Conservation (phyloP, 768 basidiomycete species). For the Tricholoma sp. region DNA sequence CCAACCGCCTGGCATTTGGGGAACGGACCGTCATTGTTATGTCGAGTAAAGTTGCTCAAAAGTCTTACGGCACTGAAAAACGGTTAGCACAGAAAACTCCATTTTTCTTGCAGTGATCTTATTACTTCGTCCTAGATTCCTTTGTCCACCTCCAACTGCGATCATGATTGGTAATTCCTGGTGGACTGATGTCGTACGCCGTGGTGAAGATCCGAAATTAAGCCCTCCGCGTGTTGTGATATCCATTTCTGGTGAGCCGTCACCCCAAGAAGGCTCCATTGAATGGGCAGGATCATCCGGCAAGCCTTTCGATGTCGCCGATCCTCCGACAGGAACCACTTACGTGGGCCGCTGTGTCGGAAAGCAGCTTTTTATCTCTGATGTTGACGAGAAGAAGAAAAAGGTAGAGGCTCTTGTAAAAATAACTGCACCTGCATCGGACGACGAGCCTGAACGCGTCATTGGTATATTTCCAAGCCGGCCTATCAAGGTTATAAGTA, state of each 20-base stretch:
- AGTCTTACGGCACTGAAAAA: slow-evolving; percentile 95
- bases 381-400: slow-evolving; percentile 93
- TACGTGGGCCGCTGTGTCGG: slow-evolving; percentile 92
- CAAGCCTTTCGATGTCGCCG: slow-evolving; percentile 75
- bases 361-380: slow-evolving; percentile 92
- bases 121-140: slow-evolving; percentile 49
- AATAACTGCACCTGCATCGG: slow-evolving; percentile 73
- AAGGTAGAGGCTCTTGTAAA: slow-evolving; percentile 92
- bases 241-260: slow-evolving; percentile 87
- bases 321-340: slow-evolving; percentile 77
- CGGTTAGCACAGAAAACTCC: slow-evolving; percentile 40
- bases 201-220: slow-evolving; percentile 69
- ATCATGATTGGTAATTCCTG: slow-evolving; percentile 92
- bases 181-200: slow-evolving; percentile 80
- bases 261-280: slow-evolving; percentile 78
- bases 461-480: slow-evolving; percentile 89
- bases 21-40: slow-evolving; percentile 94
- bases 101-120: slow-evolving; percentile 3
- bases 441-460: slow-evolving; percentile 76
- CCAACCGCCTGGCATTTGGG: slow-evolving; percentile 84
- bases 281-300: slow-evolving; percentile 87
- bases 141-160: slow-evolving; percentile 91
- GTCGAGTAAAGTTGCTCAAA: slow-evolving; percentile 97
- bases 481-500: slow-evolving; percentile 98
- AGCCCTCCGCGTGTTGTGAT: slow-evolving; percentile 80